These are phyloP conservation scores for Cylindrodendrum hubeiense DNA, from an alignment of 2,329 filamentous ascomycete genomes.

Conservation along the genomic window DNA sequence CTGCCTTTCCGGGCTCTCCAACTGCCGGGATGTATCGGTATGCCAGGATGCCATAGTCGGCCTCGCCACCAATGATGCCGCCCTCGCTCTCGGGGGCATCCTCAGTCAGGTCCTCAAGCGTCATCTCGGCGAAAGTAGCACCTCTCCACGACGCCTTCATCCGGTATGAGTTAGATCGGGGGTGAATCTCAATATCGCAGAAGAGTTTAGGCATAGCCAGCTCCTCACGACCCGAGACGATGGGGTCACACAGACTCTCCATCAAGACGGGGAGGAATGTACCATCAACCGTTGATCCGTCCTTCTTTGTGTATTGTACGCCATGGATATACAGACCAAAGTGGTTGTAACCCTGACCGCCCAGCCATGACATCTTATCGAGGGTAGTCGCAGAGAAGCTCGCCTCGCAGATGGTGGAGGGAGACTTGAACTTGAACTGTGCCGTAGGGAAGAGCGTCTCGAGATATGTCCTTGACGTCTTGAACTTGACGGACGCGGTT, in stretches of 20 bases:
- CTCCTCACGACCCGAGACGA: slow-evolving; percentile 70
- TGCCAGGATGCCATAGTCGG: slow-evolving; percentile 63
- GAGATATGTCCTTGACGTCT: slow-evolving; percentile 61
- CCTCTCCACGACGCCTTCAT: slow-evolving; percentile 29
- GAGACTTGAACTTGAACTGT: slow-evolving; percentile 63
- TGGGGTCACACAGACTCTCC: slow-evolving; percentile 62
- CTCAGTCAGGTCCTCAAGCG: slow-evolving; percentile 14
- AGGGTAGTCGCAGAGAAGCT: slow-evolving; percentile 60
- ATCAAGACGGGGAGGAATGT: slow-evolving; percentile 67
- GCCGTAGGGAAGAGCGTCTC: slow-evolving; percentile 55
- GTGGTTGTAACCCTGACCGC: slow-evolving; percentile 68
- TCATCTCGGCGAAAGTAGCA: slow-evolving; percentile 23
- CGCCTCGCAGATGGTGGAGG: slow-evolving; percentile 59
- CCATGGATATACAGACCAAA: slow-evolving; percentile 73
- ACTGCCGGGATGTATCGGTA: slow-evolving; percentile 70
- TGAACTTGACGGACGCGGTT: slow-evolving; percentile 63
- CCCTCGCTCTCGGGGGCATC: slow-evolving; percentile 16
- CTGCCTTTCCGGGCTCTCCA: slow-evolving; percentile 62
- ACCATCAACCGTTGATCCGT: slow-evolving; percentile 60
- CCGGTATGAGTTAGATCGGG: slow-evolving; percentile 13
- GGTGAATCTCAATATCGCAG: slow-evolving; percentile 59
- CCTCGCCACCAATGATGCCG: slow-evolving; percentile 27
- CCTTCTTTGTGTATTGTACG: slow-evolving; percentile 66
- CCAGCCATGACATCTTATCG: slow-evolving; percentile 70
- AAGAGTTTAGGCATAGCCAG: slow-evolving; percentile 72